Base-by-base conservation (phyloP, 495 filamentous ascomycete species). In the Penicillium pulvis region DNA sequence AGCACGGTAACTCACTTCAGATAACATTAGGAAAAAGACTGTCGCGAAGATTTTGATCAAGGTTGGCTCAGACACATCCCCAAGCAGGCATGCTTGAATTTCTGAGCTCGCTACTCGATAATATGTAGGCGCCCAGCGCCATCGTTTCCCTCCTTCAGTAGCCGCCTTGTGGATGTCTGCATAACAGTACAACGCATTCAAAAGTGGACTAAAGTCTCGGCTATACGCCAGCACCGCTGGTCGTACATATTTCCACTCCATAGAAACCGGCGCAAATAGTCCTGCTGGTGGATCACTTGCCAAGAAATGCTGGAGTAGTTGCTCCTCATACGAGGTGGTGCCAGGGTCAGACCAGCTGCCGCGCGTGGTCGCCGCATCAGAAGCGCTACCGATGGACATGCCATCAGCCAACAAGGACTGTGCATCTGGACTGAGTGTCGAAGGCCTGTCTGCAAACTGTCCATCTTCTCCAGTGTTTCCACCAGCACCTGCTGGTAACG, bases 191-290 rank as follows among this genome's bases (percentile, higher is more conserved):
- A 77, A 20, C 7, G 69, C 69, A 63, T 71, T 70, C 45, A 70
- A 35, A 30, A 77, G 59, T 0, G 68, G 59, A 33, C 60, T 60
- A 51, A 60, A 73, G 7, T 63, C 63, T 11, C 60, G 58, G 6
- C 71, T 64, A 56, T 72, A 63, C 3, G 64, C 55, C 14, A 73
- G 26, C 5, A 75, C 64, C 0, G 65, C 57, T 9, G 63, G 65
- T 30, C 65, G 62, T 24, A 70, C 69, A 53, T 72, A 75, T 39
- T 67, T 67, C 74, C 74, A 77, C 51, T 77, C 74, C 55, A 75
- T 66, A 41, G 44, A 58, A 0, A 74, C 53, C 5, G 72, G 69
- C 4, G 66, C 72, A 56, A 77, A 77, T 5, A 74, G 64, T 9
- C 70, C 67, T n/a, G 74, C 71, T 4, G 71, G 74, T 3, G 71